Base-by-base conservation (phyloP, 108 stramenopile species). In the Cyclotella distinguenda region DNA sequence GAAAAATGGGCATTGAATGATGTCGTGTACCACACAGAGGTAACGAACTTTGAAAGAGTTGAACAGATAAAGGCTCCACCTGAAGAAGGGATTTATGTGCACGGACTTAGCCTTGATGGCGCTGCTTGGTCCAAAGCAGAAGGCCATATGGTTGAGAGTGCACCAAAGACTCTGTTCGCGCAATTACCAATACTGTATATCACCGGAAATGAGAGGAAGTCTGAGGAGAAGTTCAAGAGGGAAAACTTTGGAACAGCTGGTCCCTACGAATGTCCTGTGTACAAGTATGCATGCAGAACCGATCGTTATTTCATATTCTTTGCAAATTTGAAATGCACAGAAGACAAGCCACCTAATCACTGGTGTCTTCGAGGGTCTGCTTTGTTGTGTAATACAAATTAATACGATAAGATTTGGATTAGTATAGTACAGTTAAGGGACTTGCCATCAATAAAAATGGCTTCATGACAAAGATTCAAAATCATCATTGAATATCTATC, bases 1-100 rank as follows among this genome's bases (percentile, higher is more conserved):
- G 81, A 89, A 12, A 88, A 88, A 54, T 96, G 95, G 95, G 90
- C 95, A 8, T 60, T 96, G 64, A 91, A 95, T 55, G 91, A 92
- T 56, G 86, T 95, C 6, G 87, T 90, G 0, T 91, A 92, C 59
- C 85, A 84, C 50, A 86, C 84, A 1, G 90, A 93, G 54, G 93
- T 96, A 22, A 93, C 90, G 8, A 71, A 81, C 12, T 82, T 83
- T 63, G 89, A 89, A 28, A 57, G 80, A 9, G 50, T 69, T 21
- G 77, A 91, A 22, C 79, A 86, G 68, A 68, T 88, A 10, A 83
- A 86, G 50, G 38, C 67, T 13, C 60, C 56, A 34, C 74, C 91
- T 12, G 86, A 90, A 6, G 93, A 96, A 60, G 95, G 95, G 42
- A 87, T 93, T 35, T 93, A 90, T 62, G 70, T 96, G 19, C 89